phyloP scores from a whole-genome alignment of 768 basidiomycete genomes.

The Mycena venus region DNA sequence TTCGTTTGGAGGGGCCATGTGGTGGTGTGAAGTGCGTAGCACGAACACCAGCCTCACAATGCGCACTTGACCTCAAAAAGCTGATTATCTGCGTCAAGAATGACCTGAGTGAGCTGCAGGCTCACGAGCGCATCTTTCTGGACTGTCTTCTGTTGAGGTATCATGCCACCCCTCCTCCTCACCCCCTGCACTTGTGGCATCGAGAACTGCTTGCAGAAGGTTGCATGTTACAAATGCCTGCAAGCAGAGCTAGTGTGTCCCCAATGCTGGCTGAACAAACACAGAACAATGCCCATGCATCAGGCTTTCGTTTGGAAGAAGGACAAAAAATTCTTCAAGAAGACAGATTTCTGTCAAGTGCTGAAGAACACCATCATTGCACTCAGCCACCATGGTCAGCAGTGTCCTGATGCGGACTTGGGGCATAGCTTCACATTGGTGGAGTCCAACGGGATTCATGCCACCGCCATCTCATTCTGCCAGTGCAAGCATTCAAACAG shows the following conservation, averaged over 20 bases:
- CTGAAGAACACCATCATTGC: neutral
- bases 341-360: slow-evolving; percentile 17
- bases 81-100: too few relatives aligned
- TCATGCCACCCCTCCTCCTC: neutral
- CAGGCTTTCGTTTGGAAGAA: slow-evolving; percentile 24
- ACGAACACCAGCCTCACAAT: too few relatives aligned
- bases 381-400: slow-evolving; percentile 11
- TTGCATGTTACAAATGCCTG: slow-evolving; percentile 15
- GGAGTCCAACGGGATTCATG: slow-evolving; percentile 28
- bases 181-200: neutral
- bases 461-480: slow-evolving; percentile 24
- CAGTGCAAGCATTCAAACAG: neutral
- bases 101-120: slow-evolving; percentile 3
- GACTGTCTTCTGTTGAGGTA: neutral
- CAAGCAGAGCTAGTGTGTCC: slow-evolving; percentile 15
- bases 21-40: too few relatives aligned
- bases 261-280: slow-evolving; percentile 24
- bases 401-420: slow-evolving; percentile 11
- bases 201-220: neutral
- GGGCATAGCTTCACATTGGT: slow-evolving; percentile 18
- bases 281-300: slow-evolving; percentile 19
- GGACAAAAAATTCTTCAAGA: slow-evolving; percentile 11
- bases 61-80: too few relatives aligned
- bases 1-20: too few relatives aligned
- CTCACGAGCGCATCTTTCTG: neutral